Base-by-base conservation (phyloP, 192 early-diverging fungal species). In the Allomyces javanicus region DNA sequence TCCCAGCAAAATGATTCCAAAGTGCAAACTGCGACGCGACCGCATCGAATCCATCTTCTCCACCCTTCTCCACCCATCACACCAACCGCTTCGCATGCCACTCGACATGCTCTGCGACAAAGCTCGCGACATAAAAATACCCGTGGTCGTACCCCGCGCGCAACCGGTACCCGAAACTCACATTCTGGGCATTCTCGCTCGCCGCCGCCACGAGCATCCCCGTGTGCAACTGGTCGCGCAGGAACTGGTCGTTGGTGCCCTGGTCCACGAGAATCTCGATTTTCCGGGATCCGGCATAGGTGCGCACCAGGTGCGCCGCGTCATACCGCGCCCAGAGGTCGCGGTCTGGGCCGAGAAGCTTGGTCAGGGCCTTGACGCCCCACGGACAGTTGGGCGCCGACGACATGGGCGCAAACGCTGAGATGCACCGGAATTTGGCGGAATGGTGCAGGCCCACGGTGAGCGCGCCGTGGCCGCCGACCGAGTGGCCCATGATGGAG, bases 401-500 rank as follows among this genome's bases (percentile, higher is more conserved):
- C 55, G 80, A 81, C 66, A 95, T 91, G 26, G 92, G 91, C 7
- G 89, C 78, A 74, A 95, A 90, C 0, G 86, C 90, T 0, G 89
- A 89, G 25, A 84, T 83, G 50, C 79, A 79, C 69, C 80, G 80
- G 78, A 84, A 94, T 44, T 76, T 66, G n/a, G 71, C 76, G 9
- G 82, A 80, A 66, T 89, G 89, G 73, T 85, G 86, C 62, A 95
- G 68, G 10, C 82, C 85, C 25, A 84, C 77, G 12, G 86, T 73
- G 24, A 95, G 77, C 14, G 92, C 92, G 63, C 92, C 92, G 72
- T 95, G 92, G 24, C 92, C 92, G 25, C 92, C 92, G 86, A 89
- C 87, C 7, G 84, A 86, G 69, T 87, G 85, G 4, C 87, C 85
- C 68, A 81, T 85, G 44, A 89, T 72, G 3, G 85, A 84, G 14